phyloP scores from a whole-genome alignment of 1,284 basidiomycete species.

The Austropuccinia psidii region DNA sequence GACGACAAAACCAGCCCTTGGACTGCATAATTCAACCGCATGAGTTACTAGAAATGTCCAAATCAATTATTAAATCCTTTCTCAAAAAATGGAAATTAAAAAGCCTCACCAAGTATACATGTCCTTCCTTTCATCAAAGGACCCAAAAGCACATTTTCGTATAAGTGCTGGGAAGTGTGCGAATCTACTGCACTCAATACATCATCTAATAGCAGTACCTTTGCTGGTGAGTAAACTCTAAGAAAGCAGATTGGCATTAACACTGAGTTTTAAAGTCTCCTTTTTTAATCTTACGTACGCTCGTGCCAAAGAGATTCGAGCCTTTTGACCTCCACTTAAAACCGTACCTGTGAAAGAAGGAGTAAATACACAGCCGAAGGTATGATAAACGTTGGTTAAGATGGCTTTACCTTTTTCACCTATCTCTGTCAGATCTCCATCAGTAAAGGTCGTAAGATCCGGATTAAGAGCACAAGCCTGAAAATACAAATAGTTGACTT shows the following conservation, averaged over 20 bases:
- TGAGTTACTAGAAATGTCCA: slow-evolving; percentile 58
- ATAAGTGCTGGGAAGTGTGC: slow-evolving; percentile 47
- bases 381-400: background rate
- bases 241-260: slow-evolving; percentile 41
- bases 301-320: slow-evolving; percentile 45
- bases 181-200: slow-evolving; percentile 50
- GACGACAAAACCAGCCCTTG: slow-evolving; percentile 49
- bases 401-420: slow-evolving; percentile 53
- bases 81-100: background rate
- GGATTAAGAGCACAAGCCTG: slow-evolving; percentile 68
- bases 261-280: background rate
- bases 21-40: slow-evolving; percentile 59
- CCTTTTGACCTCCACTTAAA: slow-evolving; percentile 64
- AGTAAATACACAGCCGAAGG: background rate
- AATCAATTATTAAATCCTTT: background rate
- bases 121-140: slow-evolving; percentile 61
- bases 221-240: slow-evolving; percentile 49
- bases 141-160: background rate
- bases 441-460: slow-evolving; percentile 65
- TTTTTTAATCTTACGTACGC: slow-evolving; percentile 26
- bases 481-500: slow-evolving; percentile 65
- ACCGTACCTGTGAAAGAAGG: slow-evolving; percentile 53
- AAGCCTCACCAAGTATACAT: slow-evolving; percentile 55
- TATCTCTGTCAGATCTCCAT: slow-evolving; percentile 68
- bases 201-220: slow-evolving; percentile 49